Percentiles rank a stretch among this genome's conserved stretches.
These are phyloP conservation scores for Lepidium didymum DNA, from an alignment of 345 rosid genomes.

Conservation along the genomic window DNA sequence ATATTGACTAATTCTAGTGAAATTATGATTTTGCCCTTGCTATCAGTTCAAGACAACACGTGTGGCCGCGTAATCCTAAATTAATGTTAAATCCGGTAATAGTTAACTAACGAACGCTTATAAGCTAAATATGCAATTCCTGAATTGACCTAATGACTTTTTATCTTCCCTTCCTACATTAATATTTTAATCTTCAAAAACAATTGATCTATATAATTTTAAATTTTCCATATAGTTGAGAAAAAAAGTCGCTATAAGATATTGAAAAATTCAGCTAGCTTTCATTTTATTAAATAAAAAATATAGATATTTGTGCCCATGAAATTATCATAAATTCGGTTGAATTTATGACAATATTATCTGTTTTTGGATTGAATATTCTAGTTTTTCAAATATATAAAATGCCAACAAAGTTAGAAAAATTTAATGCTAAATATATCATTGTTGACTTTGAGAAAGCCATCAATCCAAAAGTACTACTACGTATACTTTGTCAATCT, in stretches of 20 bases:
- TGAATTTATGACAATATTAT: not conserved
- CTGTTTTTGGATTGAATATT: not conserved
- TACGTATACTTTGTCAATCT: too few species aligned
- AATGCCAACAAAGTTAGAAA: not conserved
- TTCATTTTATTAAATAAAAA: not conserved
- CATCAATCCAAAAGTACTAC: not conserved
- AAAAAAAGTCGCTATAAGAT: too few species aligned
- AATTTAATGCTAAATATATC: slow-evolving; percentile 1
- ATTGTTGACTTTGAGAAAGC: not conserved
- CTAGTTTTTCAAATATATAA: not conserved
- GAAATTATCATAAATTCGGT: not conserved
- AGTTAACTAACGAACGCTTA: not conserved
- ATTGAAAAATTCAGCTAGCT: too few species aligned
- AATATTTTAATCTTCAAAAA: too few species aligned
- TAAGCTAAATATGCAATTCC: not conserved
- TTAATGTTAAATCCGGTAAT: not conserved
- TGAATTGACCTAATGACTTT: not conserved
- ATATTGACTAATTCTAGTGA: not conserved
- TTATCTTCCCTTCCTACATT: not conserved
- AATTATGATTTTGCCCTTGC: not conserved
- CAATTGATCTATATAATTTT: too few species aligned
- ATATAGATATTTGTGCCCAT: not conserved
- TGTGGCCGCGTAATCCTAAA: slow-evolving; percentile 7
- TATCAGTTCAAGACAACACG: not conserved
- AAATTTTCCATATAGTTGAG: too few species aligned